Base-by-base conservation (phyloP, 2,329 filamentous ascomycete species). In the Calonectria hongkongensis region DNA sequence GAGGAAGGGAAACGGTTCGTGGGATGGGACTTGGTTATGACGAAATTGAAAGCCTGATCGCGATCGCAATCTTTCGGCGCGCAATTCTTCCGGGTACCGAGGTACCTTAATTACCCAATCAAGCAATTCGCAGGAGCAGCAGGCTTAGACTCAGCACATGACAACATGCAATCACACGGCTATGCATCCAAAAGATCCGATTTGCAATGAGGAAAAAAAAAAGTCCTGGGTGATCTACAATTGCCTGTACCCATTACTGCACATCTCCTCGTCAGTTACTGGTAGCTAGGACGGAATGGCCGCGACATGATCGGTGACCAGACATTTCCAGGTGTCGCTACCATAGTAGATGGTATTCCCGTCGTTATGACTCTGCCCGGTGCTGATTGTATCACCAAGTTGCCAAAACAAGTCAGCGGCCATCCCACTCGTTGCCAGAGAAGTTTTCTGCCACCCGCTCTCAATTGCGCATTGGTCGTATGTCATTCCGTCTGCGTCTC, bases 331-430 rank as follows among this genome's bases (percentile, higher is more conserved):
- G 27, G 86, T 83, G 15, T 79, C 79, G 21, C 81, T 84, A 25
- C 83, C 83, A 36, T 83, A 85, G 76, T 86, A 88, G 71, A 88
- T 84, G 15, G 86, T 88, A 66, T 85, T 83, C n/a, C 83, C 84
- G 62, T 88, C 87, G 66, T 87, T 81, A 58, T 83, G 80, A 0
- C 86, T 83, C 73, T 83, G 81, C 2, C 87, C 87, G 10, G 73
- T 82, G 81, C 85, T 86, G 43, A 86, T 76, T 7, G 76, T 79
- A 70, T 85, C 84, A n/a, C 84, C 84, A 74, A 83, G 82, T 73
- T 86, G 84, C 84, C 84, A 86, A 71, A 85, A 86, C n/a, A 82
- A 70, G 70, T 86, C 85, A 4, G 74, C 83, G 1, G 77, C 82
- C 78, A 84, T 83, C 27, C 84, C 79, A 2, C 67, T 66, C 1